Percentiles rank a stretch among this genome's conserved stretches.
phyloP scores from a whole-genome alignment of 2,329 filamentous ascomycete genomes.

The Fusarium tupiense region DNA sequence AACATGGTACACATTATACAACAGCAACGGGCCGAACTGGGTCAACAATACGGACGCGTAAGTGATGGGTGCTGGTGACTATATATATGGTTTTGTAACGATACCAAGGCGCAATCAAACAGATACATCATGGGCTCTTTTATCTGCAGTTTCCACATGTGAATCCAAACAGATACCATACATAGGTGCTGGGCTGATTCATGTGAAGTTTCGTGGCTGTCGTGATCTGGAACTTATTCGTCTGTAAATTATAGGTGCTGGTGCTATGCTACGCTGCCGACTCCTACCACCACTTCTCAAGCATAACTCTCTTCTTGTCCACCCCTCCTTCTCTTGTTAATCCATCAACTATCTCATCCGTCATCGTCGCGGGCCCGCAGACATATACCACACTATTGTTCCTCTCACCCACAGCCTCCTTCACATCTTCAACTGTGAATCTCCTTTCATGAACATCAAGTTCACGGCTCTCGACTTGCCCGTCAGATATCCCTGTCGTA shows the following conservation, averaged over 20 bases:
- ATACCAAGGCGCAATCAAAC: slow-evolving; percentile 43
- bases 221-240: not conserved
- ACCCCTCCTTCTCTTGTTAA: slow-evolving; percentile 53
- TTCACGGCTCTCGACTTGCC: not conserved
- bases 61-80: slow-evolving; percentile 25
- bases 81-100: slow-evolving; percentile 38
- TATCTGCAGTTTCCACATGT: not conserved
- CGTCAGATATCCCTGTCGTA: slow-evolving; percentile 50
- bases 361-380: slow-evolving; percentile 75
- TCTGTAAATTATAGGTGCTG: not conserved
- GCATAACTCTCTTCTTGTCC: slow-evolving; percentile 59
- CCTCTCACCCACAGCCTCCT: slow-evolving; percentile 49
- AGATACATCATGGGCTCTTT: slow-evolving; percentile 11
- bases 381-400: slow-evolving; percentile 66
- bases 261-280: not conserved
- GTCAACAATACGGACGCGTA: slow-evolving; percentile 8
- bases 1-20: not conserved
- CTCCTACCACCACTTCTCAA: slow-evolving; percentile 71
- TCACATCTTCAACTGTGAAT: slow-evolving; percentile 55
- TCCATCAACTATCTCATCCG: slow-evolving; percentile 68
- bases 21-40: not conserved
- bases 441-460: slow-evolving; percentile 49
- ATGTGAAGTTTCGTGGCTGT: not conserved
- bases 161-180: not conserved
- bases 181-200: not conserved